Evolutionary conservation across 805 yeast genomes (phyloP), one percentile per base, ranked within the genome.

Genomic region (Metschnikowia hibisci): DNA sequence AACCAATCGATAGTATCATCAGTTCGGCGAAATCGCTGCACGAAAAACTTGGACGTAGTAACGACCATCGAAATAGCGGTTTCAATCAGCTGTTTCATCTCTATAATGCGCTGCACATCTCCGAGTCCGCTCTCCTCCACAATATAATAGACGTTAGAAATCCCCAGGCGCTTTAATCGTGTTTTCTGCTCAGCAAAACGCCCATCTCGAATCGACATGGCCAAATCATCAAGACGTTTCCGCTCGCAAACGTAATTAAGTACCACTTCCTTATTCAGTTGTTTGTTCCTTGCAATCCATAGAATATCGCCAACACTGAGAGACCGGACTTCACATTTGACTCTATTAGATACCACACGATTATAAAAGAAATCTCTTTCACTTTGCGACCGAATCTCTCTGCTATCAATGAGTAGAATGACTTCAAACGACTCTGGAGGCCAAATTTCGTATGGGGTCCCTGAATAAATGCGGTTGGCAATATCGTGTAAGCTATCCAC

Each of bases 191-290:
- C 99, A 42, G 73, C 71, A 55, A 84, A 89, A 39, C 99, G 67
- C 2, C 96, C 96, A 63, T 93, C 99, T 46, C 77, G 75, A 35
- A 93, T 88, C 40, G 96, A 86, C 27, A 71, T 57, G 0, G 84
- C 84, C 54, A 93, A 73, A 69, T 93, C 99, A 57, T 87, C 95
- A 34, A 90, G 63, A 43, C 96, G 68, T 63, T 93, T 93, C 30
- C 99, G 72, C 66, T 93, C 99, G 35, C 91, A 75, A n/a, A 93
- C 84, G 48, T 79, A 82, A 58, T 91, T 85, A 13, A 93, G 63
- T 0, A 87, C 83, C 4, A 82, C 87, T 42, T 82, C 82, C 41
- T 75, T 74, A 1, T 76, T 73, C 0, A 86, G 76, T 0, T 46
- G 52, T 41, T 67, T 76, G 55, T 88, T 76, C 43, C 75, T 74